Evolutionary conservation across 2,329 filamentous ascomycete species (phyloP), one percentile per base, ranked within the genome.

Genomic region (Biscogniauxia mediterranea): DNA sequence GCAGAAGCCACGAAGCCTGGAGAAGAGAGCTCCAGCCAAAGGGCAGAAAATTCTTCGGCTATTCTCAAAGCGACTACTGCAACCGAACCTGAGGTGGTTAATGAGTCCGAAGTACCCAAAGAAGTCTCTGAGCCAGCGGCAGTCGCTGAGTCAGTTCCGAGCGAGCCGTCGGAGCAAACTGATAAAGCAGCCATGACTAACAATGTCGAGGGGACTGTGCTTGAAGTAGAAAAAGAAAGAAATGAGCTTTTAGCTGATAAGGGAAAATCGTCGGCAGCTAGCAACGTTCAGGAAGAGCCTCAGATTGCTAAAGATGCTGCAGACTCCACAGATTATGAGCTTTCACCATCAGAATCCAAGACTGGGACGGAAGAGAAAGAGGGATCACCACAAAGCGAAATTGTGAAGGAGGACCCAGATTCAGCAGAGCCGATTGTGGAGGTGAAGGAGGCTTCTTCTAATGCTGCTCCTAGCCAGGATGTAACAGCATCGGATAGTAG

Each of bases 231-330:
- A 3, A 15, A 42, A 15, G 57, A n/a, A 17, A 52, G 51, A 19
- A 9, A 23, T 62, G 54, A 46, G 23, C 26, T 46, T 13, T 52
- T 61, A 20, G 54, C 61, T 38, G 21, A 25, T 53, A 52, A 54
- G 26, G 1, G 3, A 46, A 6, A n/a, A 46, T n/a, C 26, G 20
- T 54, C 64, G 42, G 23, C 49, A 9, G 25, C 21, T 32, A 17
- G 55, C 13, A 54, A 63, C 11, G 28, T 46, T 23, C 19, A 32
- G 23, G 32, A 20, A 15, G 50, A 55, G 21, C 20, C 28, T 6
- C 21, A 59, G 2, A 19, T 46, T 52, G 50, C 19, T 25, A 52
- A 52, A 19, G 50, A 52, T 21, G 50, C 2, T n/a, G 15, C 38
- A 46, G 38, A 3, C 17, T n/a, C 38, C 15, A 17, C 38, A 46